phyloP scores from a whole-genome alignment of 73 alveolate species.

The Tetrahymena borealis region DNA sequence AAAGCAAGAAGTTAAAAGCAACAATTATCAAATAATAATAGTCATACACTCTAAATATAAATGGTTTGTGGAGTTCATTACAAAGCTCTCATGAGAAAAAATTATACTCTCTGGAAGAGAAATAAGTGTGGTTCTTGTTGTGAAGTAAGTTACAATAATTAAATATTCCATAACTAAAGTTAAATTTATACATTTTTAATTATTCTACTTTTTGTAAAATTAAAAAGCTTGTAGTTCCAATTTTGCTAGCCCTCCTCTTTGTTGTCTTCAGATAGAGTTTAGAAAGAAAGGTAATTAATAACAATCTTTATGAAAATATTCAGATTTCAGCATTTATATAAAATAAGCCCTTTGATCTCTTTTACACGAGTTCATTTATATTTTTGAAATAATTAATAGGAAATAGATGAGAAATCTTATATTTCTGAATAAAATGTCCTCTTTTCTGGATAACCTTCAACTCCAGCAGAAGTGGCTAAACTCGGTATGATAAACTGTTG shows the following conservation, averaged over 20 bases:
- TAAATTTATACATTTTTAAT: background rate
- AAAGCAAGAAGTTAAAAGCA: no score
- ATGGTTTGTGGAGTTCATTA: background rate
- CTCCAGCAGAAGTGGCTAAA: background rate
- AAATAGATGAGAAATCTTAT: background rate
- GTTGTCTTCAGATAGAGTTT: background rate
- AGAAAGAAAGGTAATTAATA: background rate
- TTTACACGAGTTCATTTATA: no score
- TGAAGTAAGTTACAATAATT: slow-evolving; percentile 70
- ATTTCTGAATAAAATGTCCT: background rate
- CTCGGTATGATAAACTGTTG: slow-evolving; percentile 5
- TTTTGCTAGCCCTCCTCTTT: background rate
- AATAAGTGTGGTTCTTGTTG: slow-evolving; percentile 62
- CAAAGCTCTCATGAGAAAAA: slow-evolving; percentile 74
- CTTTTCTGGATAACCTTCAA: background rate
- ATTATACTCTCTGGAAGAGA: slow-evolving; percentile 84
- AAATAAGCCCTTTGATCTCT: no score
- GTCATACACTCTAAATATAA: no score
- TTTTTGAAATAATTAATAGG: no score
- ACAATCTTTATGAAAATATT: background rate
- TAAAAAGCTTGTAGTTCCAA: background rate
- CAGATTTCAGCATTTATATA: no score
- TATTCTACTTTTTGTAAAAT: no score
- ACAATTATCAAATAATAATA: no score
- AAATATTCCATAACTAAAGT: background rate